Conservation (phyloP, 192 early-diverging fungal genomes). For the Umbelopsis ramanniana region DNA sequence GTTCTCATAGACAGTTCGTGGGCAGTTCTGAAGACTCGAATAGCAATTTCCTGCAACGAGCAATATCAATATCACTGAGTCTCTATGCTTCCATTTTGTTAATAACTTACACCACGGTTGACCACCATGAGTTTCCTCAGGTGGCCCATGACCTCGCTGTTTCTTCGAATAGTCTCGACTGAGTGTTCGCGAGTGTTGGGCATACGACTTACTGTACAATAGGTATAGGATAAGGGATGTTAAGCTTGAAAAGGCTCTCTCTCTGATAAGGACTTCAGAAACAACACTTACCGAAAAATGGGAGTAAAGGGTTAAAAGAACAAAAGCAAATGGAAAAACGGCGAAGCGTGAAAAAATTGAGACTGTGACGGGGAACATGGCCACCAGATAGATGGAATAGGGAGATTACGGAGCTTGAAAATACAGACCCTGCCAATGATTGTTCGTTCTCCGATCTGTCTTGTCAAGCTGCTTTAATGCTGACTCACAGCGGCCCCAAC, state of each 20-base stretch:
- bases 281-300: conserved; percentile 22
- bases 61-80: neutral
- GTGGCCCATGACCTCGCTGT: conserved; percentile 57
- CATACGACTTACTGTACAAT: conserved; percentile 6
- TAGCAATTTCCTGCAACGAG: conserved; percentile 81
- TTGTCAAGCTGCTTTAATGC: neutral
- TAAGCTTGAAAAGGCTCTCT: neutral
- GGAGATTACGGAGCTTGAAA: conserved; percentile 9
- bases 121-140: conserved; percentile 60
- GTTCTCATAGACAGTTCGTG: conserved; percentile 91
- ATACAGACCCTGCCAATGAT: neutral
- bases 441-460: neutral
- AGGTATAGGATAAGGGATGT: conserved; percentile 8
- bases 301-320: conserved; percentile 1
- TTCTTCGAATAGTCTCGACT: conserved; percentile 60
- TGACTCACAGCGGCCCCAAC: neutral
- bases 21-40: conserved; percentile 91
- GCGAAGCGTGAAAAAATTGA: neutral
- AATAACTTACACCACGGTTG: conserved; percentile 55
- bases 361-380: conserved; percentile 10
- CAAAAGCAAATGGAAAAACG: conserved; percentile 15
- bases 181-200: conserved; percentile 49
- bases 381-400: neutral
- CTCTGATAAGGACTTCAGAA: too few relatives aligned
- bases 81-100: neutral